A percentile compares a stretch with the other conserved stretches of the same genome.
These are phyloP conservation scores for Solanum ahanhuiri DNA, from an alignment of 257 asterid species.

Conservation along the genomic window DNA sequence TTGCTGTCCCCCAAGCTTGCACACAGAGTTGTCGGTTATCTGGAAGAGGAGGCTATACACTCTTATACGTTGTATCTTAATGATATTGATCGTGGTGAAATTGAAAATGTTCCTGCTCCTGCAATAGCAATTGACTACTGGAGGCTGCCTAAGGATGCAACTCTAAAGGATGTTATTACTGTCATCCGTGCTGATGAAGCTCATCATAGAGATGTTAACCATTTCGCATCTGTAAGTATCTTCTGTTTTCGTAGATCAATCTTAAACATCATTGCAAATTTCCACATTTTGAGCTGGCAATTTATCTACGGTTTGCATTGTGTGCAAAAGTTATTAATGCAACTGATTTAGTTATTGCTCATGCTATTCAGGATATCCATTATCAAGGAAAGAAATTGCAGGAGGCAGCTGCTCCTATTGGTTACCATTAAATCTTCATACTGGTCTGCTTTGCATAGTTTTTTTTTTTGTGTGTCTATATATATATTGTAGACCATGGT, in stretches of 20 bases:
- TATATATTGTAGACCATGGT: not conserved
- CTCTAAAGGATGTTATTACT: slow-evolving; percentile 61
- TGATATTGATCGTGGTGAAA: slow-evolving; percentile 63
- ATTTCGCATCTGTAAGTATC: slow-evolving; percentile 80
- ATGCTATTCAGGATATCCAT: slow-evolving; percentile 64
- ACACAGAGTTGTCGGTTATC: slow-evolving; percentile 86
- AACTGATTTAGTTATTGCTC: not conserved
- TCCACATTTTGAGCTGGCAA: not conserved
- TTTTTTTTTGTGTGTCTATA: not conserved
- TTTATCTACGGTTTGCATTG: not conserved
- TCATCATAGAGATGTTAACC: slow-evolving; percentile 96
- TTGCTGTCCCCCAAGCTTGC: slow-evolving; percentile 71
- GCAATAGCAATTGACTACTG: slow-evolving; percentile 91
- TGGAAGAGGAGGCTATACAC: slow-evolving; percentile 93
- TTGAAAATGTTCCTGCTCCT: slow-evolving; percentile 68
- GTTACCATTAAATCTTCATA: slow-evolving; percentile 38
- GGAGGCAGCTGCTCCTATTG: slow-evolving; percentile 75
- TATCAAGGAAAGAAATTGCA: slow-evolving; percentile 71
- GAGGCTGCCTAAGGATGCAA: slow-evolving; percentile 75
- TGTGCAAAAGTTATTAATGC: not conserved
- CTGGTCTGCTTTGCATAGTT: not conserved
- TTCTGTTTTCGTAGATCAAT: not conserved
- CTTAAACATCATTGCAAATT: not conserved
- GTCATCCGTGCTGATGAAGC: slow-evolving; percentile 96
- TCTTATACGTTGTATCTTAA: slow-evolving; percentile 71